Conservation (phyloP, 2,329 filamentous ascomycete genomes). For the Monosporascus ibericus region DNA sequence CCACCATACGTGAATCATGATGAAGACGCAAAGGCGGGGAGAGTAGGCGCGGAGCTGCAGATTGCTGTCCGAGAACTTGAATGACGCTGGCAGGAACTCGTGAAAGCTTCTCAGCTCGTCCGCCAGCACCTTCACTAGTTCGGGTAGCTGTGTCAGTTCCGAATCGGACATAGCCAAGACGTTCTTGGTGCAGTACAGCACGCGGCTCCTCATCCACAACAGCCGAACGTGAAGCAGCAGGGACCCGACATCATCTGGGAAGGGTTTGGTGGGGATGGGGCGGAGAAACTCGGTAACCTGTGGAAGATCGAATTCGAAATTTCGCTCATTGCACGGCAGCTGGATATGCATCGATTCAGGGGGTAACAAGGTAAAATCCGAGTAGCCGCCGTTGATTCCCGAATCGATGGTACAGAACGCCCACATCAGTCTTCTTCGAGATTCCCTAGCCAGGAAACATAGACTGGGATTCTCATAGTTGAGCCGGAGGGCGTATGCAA, state of each 20-base stretch:
- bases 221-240: slow-evolving; percentile 51
- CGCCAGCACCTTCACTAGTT: slow-evolving; percentile 41
- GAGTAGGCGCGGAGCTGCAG: slow-evolving; percentile 51
- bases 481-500: slow-evolving; percentile 42
- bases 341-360: slow-evolving; percentile 38
- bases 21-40: slow-evolving; percentile 48
- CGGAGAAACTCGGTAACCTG: slow-evolving; percentile 44
- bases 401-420: slow-evolving; percentile 42
- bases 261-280: slow-evolving; percentile 36
- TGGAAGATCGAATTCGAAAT: slow-evolving; percentile 51
- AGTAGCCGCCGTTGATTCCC: slow-evolving; percentile 38
- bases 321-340: slow-evolving; percentile 44
- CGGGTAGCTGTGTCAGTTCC: slow-evolving; percentile 39
- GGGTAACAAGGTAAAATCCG: slow-evolving; percentile 40
- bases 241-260: slow-evolving; percentile 49
- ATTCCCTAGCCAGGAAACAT: slow-evolving; percentile 32
- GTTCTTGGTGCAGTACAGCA: slow-evolving; percentile 47
- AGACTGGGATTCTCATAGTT: slow-evolving; percentile 41
- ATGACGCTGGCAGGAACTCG: slow-evolving; percentile 46
- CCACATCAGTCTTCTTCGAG: slow-evolving; percentile 36
- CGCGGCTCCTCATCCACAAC: slow-evolving; percentile 47
- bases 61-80: slow-evolving; percentile 52
- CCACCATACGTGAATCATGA: slow-evolving; percentile 58
- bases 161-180: slow-evolving; percentile 34
- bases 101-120: slow-evolving; percentile 44